A percentile compares a stretch with the other conserved stretches of the same genome.
phyloP scores from a whole-genome alignment of 1,284 basidiomycete genomes.

The Rhizopogon parksii region DNA sequence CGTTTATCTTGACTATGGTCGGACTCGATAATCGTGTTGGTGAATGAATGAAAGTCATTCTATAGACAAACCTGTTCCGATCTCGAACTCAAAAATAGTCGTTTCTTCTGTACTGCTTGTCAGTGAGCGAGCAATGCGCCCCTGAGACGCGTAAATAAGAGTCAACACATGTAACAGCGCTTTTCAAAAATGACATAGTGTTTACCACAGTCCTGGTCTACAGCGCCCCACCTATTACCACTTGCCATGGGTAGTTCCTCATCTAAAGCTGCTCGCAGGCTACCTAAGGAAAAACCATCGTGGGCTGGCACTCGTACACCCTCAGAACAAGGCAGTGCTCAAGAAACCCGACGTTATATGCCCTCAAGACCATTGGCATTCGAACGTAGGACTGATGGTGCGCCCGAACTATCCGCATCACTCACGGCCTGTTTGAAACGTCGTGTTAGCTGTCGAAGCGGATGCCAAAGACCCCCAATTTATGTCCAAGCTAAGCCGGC shows the following conservation, averaged over 20 bases:
- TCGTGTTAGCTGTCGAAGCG: constrained; percentile 48
- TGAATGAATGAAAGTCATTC: too few relatives aligned
- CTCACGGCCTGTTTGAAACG: background rate
- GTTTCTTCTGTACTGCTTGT: too few relatives aligned
- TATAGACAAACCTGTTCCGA: too few relatives aligned
- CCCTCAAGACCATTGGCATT: constrained; percentile 34
- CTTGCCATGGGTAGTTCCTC: constrained; percentile 59
- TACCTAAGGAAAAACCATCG: constrained; percentile 50
- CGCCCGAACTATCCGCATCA: background rate
- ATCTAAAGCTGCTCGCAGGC: constrained; percentile 60
- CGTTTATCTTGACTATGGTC: too few relatives aligned
- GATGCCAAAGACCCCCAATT: constrained; percentile 76
- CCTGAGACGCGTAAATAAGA: too few relatives aligned
- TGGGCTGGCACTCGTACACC: constrained; percentile 50
- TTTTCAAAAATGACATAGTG: too few relatives aligned
- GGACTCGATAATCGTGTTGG: too few relatives aligned
- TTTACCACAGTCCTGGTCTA: too few relatives aligned
- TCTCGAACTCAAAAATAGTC: too few relatives aligned
- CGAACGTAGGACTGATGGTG: constrained; percentile 50
- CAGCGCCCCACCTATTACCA: background rate
- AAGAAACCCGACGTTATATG: constrained; percentile 9
- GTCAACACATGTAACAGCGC: too few relatives aligned
- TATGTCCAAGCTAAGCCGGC: constrained; percentile 57
- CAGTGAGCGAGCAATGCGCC: too few relatives aligned
- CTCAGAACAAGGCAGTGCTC: constrained; percentile 10